These are phyloP conservation scores for Powellomyces hirtus DNA, from an alignment of 192 early-diverging fungal genomes.

Conservation along the genomic window DNA sequence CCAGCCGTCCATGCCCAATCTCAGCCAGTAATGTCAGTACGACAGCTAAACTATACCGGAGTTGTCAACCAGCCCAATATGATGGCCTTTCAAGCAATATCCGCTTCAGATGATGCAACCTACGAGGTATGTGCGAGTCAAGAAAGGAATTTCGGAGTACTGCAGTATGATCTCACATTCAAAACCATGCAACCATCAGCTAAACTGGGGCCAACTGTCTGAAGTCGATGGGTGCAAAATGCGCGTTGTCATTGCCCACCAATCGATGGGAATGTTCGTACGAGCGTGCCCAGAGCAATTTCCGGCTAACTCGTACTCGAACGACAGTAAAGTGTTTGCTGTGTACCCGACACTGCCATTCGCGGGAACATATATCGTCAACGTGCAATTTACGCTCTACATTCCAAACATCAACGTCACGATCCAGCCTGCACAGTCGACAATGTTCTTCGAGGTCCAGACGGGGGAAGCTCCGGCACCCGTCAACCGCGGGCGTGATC, in stretches of 20 bases:
- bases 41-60: slow-evolving; percentile 14
- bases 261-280: slow-evolving; percentile 8
- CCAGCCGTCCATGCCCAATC: background rate
- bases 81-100: slow-evolving; percentile 16
- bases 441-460: background rate
- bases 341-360: slow-evolving; percentile 15
- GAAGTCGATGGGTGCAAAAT: slow-evolving; percentile 13
- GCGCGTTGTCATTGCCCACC: slow-evolving; percentile 16
- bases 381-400: slow-evolving; percentile 12
- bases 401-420: slow-evolving; percentile 11
- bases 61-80: background rate
- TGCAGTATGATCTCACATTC: no score
- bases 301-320: background rate
- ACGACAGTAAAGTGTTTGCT: background rate
- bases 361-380: slow-evolving; percentile 15
- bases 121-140: background rate
- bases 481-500: background rate
- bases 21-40: background rate
- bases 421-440: slow-evolving; percentile 1
- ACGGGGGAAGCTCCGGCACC: background rate
- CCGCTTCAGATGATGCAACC: background rate
- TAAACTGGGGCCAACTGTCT: slow-evolving; percentile 18
- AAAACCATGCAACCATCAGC: no score
- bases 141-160: no score
- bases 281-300: slow-evolving; percentile 19